Evolutionary conservation across 352 stramenopile genomes (phyloP), one percentile per base, ranked within the genome.

Genomic region (Globisporangium uncinulatum): DNA sequence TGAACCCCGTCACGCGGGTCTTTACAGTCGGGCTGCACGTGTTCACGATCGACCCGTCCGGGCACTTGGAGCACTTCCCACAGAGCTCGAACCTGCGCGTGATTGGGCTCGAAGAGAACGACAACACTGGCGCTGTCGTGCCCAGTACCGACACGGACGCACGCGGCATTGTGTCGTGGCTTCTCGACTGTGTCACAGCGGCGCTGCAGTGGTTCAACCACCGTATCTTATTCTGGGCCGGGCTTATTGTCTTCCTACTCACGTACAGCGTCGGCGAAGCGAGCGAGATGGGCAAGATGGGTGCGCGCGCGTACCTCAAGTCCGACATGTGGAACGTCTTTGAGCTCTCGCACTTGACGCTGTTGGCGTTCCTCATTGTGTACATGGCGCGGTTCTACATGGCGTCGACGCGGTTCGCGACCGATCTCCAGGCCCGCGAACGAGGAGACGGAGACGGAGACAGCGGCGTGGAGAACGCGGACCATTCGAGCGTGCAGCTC

Each of bases 241-340:
- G 60, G 4, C 57, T 95, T 14, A 60, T 87, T 31, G 41, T 83
- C 15, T 94, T 94, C 53, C 85, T 92, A 53, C 61, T 79, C 53
- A 92, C 81, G 17, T 94, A 94, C 54, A 84, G 73, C 31, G 88
- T 92, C 41, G 82, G 85, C 21, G 85, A 95, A 58, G 70, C 66
- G 7, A 86, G 65, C 5, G 79, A 91, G 52, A 93, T 95, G 76
- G 72, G 54, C 31, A 92, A 80, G 4, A 92, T 93, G 83, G 85
- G 85, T 0, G 52, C 71, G 11, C 62, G 62, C 11, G 86, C 83
- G 51, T 95, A 95, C 54, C 62, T 95, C 48, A 73, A 75, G 31
- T 86, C 83, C 15, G 82, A 95, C 62, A 88, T 92, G 77, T 95
- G 85, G 85, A 95, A 95, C 69, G 42, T 95, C 6, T 95, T 95